Evolutionary conservation across 176 grass and related monocot species (phyloP), one percentile per base, ranked within the genome.

Genomic region (Oryza brachyantha): DNA sequence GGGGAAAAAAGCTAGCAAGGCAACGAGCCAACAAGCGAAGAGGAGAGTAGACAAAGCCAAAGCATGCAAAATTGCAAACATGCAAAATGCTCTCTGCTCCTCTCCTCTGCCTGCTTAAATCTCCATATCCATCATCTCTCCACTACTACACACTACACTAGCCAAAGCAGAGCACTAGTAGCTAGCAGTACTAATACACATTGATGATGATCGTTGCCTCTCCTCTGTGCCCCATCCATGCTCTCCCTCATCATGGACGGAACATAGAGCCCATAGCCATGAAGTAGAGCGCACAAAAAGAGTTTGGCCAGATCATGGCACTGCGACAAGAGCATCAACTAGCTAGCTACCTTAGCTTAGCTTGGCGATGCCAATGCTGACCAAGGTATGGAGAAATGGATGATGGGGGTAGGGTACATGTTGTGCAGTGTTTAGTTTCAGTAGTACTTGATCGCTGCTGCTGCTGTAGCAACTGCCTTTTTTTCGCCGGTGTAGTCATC

Each of bases 191-290:
- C 31, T 4, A 32, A 4, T 37, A 45, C 66, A 62, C 66, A 62
- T 25, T 41, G 40, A 63, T 61, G 59, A 21, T 52, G 48, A 43
- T 61, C n/a, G 28, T 61, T 43, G 13, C 16, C 24, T 31, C 43
- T 57, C 5, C 24, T 13, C 71, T 54, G 16, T 34, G n/a, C n/a
- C 43, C 7, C 39, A 50, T 48, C 74, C 84, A 93, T 93, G 81
- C 84, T 52, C 48, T 52, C n/a, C n/a, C 70, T 87, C 88, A 90
- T 90, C 62, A 90, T 90, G 87, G 62, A 78, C 61, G 86, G 72
- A 84, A 81, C 81, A 80, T 88, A 91, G 83, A 88, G 86, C 86
- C 83, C 61, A 42, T 78, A 72, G 74, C 71, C 67, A 75, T n/a
- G 85, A 57, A 70, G 78, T 79, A 59, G 81, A 78, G 85, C 42